phyloP scores from a whole-genome alignment of 495 filamentous ascomycete genomes.

The Aspergillus cavernicola region DNA sequence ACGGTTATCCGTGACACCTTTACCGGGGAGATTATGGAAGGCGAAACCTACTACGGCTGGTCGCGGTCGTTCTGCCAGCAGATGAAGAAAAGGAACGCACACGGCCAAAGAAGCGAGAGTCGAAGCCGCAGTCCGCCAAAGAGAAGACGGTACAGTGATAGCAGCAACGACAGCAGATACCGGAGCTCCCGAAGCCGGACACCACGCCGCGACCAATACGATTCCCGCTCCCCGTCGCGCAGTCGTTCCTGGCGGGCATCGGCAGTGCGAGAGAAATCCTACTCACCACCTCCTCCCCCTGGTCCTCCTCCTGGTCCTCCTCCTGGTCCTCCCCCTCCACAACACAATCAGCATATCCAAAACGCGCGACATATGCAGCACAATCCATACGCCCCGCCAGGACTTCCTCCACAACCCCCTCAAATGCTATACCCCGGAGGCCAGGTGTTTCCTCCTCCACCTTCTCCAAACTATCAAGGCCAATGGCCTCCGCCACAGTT shows the following conservation, averaged over 20 bases:
- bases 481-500: slow-evolving; percentile 30
- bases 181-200: slow-evolving; percentile 22
- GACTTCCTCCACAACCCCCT: slow-evolving; percentile 24
- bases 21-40: slow-evolving; percentile 54
- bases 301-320: too few relatives aligned
- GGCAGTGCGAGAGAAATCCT: slow-evolving; percentile 45
- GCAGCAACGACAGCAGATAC: slow-evolving; percentile 35
- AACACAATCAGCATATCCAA: neutral
- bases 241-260: slow-evolving; percentile 27
- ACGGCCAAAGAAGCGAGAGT: slow-evolving; percentile 27
- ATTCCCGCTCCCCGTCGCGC: slow-evolving; percentile 28
- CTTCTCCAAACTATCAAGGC: slow-evolving; percentile 24
- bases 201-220: slow-evolving; percentile 18
- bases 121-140: slow-evolving; percentile 37
- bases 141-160: slow-evolving; percentile 48
- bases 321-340: slow-evolving; percentile 16
- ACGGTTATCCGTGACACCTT: slow-evolving; percentile 55
- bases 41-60: slow-evolving; percentile 86
- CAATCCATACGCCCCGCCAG: slow-evolving; percentile 24
- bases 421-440: slow-evolving; percentile 17
- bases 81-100: slow-evolving; percentile 62
- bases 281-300: slow-evolving; percentile 39
- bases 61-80: slow-evolving; percentile 73
- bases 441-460: slow-evolving; percentile 19
- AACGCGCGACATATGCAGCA: slow-evolving; percentile 1